Percentiles rank a stretch among this genome's conserved stretches.
These are phyloP conservation scores for Isabelozyma heimii DNA, from an alignment of 805 yeast species.

Conservation along the genomic window DNA sequence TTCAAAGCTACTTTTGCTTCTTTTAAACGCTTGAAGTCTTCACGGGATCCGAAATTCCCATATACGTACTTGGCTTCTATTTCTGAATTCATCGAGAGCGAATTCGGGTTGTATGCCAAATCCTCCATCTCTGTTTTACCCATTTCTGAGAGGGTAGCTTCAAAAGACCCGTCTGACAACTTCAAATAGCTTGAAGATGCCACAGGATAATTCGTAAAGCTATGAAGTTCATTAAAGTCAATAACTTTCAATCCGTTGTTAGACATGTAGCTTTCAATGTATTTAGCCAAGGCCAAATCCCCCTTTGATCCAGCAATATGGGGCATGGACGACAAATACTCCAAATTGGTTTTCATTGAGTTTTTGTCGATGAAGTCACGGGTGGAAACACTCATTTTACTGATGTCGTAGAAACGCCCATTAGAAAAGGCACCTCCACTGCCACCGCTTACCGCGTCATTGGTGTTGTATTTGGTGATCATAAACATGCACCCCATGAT, in stretches of 20 bases:
- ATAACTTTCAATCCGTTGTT: slow-evolving; percentile 54
- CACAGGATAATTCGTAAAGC: slow-evolving; percentile 66
- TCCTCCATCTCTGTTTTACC: slow-evolving; percentile 29
- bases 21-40: slow-evolving; percentile 49
- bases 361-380: slow-evolving; percentile 50
- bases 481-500: slow-evolving; percentile 58
- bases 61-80: slow-evolving; percentile 54
- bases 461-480: slow-evolving; percentile 55
- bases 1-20: slow-evolving; percentile 36
- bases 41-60: slow-evolving; percentile 61
- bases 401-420: slow-evolving; percentile 66
- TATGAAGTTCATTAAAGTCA: slow-evolving; percentile 49
- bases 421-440: slow-evolving; percentile 39
- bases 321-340: slow-evolving; percentile 76
- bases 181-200: slow-evolving; percentile 25
- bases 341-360: slow-evolving; percentile 61
- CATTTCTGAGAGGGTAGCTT: slow-evolving; percentile 38
- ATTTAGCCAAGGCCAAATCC: slow-evolving; percentile 68
- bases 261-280: slow-evolving; percentile 56
- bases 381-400: slow-evolving; percentile 48
- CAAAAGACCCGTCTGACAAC: slow-evolving; percentile 29
- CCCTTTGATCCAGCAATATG: slow-evolving; percentile 89
- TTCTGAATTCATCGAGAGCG: slow-evolving; percentile 50
- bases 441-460: slow-evolving; percentile 36
- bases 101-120: slow-evolving; percentile 67